These are phyloP conservation scores for Ganoderma lucidum DNA, from an alignment of 1,284 basidiomycete species.

Conservation along the genomic window DNA sequence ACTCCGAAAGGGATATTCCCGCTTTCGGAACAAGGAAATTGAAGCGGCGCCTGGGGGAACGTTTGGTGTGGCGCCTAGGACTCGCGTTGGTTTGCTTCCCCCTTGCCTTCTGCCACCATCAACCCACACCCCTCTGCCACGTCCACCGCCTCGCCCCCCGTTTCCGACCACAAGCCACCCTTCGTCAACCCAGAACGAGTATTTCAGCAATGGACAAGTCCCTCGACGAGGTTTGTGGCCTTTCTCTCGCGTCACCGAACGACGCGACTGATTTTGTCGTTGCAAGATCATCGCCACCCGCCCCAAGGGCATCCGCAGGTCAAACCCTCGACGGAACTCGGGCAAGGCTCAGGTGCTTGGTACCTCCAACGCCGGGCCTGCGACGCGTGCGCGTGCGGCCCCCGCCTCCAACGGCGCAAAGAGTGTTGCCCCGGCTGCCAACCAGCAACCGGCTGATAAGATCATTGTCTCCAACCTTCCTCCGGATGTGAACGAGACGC, in stretches of 20 bases:
- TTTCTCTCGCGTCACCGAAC: slow-evolving; percentile 28
- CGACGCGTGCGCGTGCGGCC: slow-evolving; percentile 57
- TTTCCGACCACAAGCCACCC: slow-evolving; percentile 20
- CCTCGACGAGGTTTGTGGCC: slow-evolving; percentile 81
- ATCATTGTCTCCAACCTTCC: slow-evolving; percentile 98
- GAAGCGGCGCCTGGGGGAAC: slow-evolving; percentile 21
- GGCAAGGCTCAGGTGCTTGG: slow-evolving; percentile 66
- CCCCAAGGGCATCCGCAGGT: slow-evolving; percentile 58
- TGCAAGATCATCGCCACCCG: slow-evolving; percentile 79
- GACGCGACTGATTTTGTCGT: slow-evolving; percentile 33
- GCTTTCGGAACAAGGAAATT: slow-evolving; percentile 18
- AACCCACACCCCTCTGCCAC: slow-evolving; percentile 31
- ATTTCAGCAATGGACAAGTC: slow-evolving; percentile 76
- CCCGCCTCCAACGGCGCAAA: slow-evolving; percentile 49
- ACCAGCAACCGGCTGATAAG: slow-evolving; percentile 73
- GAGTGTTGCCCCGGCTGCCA: slow-evolving; percentile 45
- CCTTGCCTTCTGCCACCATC: slow-evolving; percentile 39
- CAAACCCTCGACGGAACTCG: slow-evolving; percentile 48
- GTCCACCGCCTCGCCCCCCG: slow-evolving; percentile 25
- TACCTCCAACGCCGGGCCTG: slow-evolving; percentile 52
- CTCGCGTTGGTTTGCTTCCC: slow-evolving; percentile 31
- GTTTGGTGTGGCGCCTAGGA: slow-evolving; percentile 19
- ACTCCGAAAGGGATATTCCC: slow-evolving; percentile 29
- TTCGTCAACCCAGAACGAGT: slow-evolving; percentile 8
- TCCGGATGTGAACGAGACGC: slow-evolving; percentile 91